phyloP scores from a whole-genome alignment of 2,329 filamentous ascomycete genomes.

The Aspergillus aculeatinus region DNA sequence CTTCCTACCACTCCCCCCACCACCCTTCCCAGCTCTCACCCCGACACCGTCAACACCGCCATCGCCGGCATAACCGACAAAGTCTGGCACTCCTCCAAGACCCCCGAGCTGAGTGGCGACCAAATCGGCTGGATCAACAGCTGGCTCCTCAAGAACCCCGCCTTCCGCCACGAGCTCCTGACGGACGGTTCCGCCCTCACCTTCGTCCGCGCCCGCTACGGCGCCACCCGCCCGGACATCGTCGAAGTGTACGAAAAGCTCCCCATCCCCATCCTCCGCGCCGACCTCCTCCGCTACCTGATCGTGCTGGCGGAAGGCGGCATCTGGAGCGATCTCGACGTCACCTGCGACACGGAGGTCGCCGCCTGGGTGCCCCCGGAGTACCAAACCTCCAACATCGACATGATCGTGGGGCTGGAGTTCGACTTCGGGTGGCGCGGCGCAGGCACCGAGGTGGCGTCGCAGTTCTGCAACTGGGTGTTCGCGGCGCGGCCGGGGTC shows the following conservation, averaged over 20 bases:
- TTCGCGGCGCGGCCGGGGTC: constrained; percentile 22
- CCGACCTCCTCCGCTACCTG: constrained; percentile 46
- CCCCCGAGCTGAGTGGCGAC: background rate
- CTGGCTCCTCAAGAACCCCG: background rate
- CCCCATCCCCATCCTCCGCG: constrained; percentile 41
- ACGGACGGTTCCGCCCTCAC: constrained; percentile 32
- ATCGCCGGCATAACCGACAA: constrained; percentile 3
- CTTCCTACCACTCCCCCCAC: background rate
- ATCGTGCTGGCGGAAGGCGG: constrained; percentile 44
- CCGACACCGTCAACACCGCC: background rate
- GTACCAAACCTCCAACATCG: constrained; percentile 26
- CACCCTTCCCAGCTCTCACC: background rate
- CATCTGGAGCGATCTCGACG: constrained; percentile 45
- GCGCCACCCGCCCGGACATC: constrained; percentile 36
- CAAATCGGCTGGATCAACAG: constrained; percentile 2
- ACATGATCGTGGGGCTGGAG: constrained; percentile 42
- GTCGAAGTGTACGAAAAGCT: constrained; percentile 36
- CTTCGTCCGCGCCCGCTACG: constrained; percentile 36
- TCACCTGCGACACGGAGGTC: constrained; percentile 32
- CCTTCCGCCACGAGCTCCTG: constrained; percentile 2
- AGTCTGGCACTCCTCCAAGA: constrained; percentile 2
- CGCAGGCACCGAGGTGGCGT: constrained; percentile 11
- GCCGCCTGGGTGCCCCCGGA: constrained; percentile 38
- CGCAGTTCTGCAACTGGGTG: constrained; percentile 27
- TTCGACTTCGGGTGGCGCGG: constrained; percentile 29